Base-by-base conservation (phyloP, 1,284 basidiomycete species). In the Cutaneotrichosporon curvatum region DNA sequence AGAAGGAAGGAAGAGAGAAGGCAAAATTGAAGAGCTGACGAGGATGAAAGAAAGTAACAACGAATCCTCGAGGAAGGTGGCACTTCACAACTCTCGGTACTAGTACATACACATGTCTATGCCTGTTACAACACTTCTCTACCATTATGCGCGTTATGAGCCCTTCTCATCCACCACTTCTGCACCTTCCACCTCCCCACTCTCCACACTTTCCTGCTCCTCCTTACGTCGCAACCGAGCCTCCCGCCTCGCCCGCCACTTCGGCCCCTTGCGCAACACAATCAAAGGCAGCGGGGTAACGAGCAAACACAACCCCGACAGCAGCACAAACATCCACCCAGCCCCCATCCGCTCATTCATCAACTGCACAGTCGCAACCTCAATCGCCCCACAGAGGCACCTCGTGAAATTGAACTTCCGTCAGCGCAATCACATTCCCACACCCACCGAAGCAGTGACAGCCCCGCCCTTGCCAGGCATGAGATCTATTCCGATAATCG, bases 281-380 rank as follows among this genome's bases (percentile, higher is more conserved):
- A 66, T 16, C 21, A 60, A 37, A 0, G 60, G 58, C 18, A 69
- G 37, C 0, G 68, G 68, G 3, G 58, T 40, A 4, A 49, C 53
- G 1, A 57, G 40, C 4, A 67, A 22, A 25, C 55, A 54, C n/a
- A 72, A 52, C 0, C 67, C 70, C 11, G 56, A 50, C 22, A 69
- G 45, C 2, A 70, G 50, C 22, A 68, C 65, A 31, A 67, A 67
- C n/a, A 68, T 67, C 68, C 67, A 71, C 12, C 70, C 71, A 4
- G 63, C 59, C 6, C 62, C 61, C 8, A 73, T 49, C 2, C 52
- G 47, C n/a, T 51, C 44, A 22, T 58, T 56, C 22, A 68, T 50
- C 12, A 61, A 47, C 43, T 65, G 58, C 21, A 63, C 55, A 9
- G 55, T 55, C 9, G 53, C 56, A 4, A 58, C 55, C 3, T 43